Conservation (phyloP, 257 asterid genomes). For the Cruciata laevipes region DNA sequence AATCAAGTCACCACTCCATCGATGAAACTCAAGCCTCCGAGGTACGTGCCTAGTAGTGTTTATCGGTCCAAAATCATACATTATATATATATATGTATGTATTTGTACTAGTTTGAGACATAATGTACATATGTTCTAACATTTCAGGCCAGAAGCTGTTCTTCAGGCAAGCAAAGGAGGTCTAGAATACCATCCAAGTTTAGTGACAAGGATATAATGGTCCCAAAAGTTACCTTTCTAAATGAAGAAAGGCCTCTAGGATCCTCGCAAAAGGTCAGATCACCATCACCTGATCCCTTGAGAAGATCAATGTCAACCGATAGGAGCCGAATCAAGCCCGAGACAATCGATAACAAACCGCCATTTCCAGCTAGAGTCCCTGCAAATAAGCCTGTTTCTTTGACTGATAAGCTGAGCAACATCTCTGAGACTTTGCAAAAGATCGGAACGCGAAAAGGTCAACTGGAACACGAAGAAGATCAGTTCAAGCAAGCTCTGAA, state of each 20-base stretch:
- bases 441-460: conserved; percentile 38
- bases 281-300: conserved; percentile 67
- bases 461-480: conserved; percentile 56
- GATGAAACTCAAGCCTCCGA: conserved; percentile 45
- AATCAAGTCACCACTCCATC: conserved; percentile 34
- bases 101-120: background rate
- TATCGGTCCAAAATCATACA: no score
- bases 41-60: conserved; percentile 46
- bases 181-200: conserved; percentile 66
- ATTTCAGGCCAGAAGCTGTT: conserved; percentile 62
- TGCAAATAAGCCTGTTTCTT: conserved; percentile 37
- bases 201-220: conserved; percentile 55
- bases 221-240: conserved; percentile 41
- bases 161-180: conserved; percentile 71
- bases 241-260: conserved; percentile 41
- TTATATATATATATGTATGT: no score
- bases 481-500: conserved; percentile 59
- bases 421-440: conserved; percentile 53
- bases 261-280: conserved; percentile 34
- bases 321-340: conserved; percentile 44
- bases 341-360: conserved; percentile 40
- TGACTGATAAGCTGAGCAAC: conserved; percentile 24
- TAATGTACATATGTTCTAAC: conserved; percentile 4
- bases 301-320: conserved; percentile 85
- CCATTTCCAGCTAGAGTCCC: conserved; percentile 66